These are phyloP conservation scores for Prunus salicina DNA, from an alignment of 306 rosid species.

Conservation along the genomic window DNA sequence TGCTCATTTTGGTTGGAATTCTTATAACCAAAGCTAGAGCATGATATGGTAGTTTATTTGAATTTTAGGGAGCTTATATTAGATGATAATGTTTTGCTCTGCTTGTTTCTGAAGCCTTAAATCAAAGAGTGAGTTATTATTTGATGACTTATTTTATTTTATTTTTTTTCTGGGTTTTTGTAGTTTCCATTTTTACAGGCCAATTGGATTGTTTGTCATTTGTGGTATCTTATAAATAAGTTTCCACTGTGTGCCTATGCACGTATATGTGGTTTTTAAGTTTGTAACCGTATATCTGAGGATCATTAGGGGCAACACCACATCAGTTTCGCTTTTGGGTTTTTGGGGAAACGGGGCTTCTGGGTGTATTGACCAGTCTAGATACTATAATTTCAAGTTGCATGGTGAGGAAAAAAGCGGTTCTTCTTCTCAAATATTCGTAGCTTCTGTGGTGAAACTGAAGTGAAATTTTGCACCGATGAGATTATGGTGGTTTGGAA, in stretches of 20 bases:
- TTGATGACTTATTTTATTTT: neutral
- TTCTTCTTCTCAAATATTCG: neutral
- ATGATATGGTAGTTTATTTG: neutral
- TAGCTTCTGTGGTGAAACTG: neutral
- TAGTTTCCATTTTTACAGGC: neutral
- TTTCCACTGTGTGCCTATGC: neutral
- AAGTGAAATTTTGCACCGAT: neutral
- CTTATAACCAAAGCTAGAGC: neutral
- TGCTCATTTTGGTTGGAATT: constrained; percentile 10
- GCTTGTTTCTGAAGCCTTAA: constrained; percentile 2
- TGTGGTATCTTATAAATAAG: neutral
- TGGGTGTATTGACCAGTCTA: neutral
- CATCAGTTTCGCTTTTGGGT: neutral
- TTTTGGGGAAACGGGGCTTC: neutral
- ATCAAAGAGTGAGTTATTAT: neutral
- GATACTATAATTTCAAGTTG: neutral
- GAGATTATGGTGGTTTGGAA: neutral
- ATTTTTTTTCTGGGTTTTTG: neutral
- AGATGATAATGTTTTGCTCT: neutral
- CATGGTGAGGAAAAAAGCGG: neutral
- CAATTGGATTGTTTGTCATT: neutral
- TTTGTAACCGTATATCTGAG: neutral
- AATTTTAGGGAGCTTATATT: neutral
- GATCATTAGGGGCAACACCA: neutral
- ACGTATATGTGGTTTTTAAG: neutral